phyloP scores from a whole-genome alignment of 1,139 yeast genomes.

The Yamadazyma songkhlaensis region DNA sequence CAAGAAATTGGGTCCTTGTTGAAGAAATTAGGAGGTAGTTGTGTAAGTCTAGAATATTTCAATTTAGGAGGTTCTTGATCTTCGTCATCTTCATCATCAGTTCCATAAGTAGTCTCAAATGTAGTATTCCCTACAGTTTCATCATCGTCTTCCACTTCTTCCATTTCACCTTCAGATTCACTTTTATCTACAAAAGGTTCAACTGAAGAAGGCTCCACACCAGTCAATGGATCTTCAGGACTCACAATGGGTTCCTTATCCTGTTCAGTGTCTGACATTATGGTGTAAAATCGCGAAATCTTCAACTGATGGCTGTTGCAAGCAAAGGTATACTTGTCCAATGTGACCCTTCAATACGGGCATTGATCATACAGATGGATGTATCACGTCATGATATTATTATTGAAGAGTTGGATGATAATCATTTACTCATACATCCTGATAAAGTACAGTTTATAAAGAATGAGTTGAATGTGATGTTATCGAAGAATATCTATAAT shows the following conservation, averaged over 20 bases:
- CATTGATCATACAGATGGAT: conserved; percentile 80
- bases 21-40: conserved; percentile 67
- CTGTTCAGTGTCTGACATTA: not conserved
- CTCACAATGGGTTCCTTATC: no score
- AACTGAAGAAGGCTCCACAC: not conserved
- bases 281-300: conserved; percentile 1
- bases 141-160: conserved; percentile 5
- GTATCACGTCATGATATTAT: conserved; percentile 70
- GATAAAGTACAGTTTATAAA: conserved; percentile 74
- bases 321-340: conserved; percentile 45
- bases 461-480: conserved; percentile 65
- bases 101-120: conserved; percentile 16
- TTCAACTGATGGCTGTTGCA: conserved; percentile 40
- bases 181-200: not conserved
- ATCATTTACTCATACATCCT: conserved; percentile 79
- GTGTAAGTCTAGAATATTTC: conserved; percentile 66
- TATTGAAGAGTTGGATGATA: conserved; percentile 83
- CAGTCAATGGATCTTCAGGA: no score
- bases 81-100: conserved; percentile 22
- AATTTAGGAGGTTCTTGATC: conserved; percentile 71
- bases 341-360: conserved; percentile 90
- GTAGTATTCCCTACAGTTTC: conserved; percentile 17
- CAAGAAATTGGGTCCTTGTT: conserved; percentile 75
- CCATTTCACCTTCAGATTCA: conserved; percentile 1
- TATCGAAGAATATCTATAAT: conserved; percentile 81